Conservation (phyloP, 805 yeast genomes). For the Saccharomycopsis malanga region DNA sequence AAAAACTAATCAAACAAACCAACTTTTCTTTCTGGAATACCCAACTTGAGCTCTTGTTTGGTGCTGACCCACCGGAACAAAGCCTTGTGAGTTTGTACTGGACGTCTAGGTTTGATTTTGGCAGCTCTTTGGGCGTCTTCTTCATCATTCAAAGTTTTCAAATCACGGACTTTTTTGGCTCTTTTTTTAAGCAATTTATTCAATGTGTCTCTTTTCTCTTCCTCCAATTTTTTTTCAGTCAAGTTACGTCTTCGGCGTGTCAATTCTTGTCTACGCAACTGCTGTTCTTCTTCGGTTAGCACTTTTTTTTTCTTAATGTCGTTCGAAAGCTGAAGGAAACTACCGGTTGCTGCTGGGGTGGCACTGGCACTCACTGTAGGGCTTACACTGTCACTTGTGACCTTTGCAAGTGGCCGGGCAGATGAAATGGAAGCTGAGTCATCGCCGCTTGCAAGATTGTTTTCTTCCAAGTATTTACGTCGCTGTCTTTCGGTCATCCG, state of each 20-base stretch:
- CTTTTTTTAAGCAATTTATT: conserved; percentile 79
- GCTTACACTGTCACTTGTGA: too few relatives aligned
- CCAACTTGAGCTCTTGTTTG: conserved; percentile 16
- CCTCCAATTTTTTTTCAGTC: conserved; percentile 75
- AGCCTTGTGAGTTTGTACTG: conserved; percentile 39
- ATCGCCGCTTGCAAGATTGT: conserved; percentile 1
- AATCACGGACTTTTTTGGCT: conserved; percentile 60
- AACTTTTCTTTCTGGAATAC: conserved; percentile 16
- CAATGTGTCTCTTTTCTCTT: conserved; percentile 86
- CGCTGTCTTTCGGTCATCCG: conserved; percentile 54
- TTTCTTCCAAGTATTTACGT: conserved; percentile 34
- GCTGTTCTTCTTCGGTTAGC: conserved; percentile 78
- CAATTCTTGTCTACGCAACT: conserved; percentile 74
- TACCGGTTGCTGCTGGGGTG: background rate
- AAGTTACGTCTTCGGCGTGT: conserved; percentile 85
- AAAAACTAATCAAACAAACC: conserved; percentile 3
- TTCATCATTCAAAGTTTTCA: conserved; percentile 26
- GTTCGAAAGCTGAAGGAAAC: conserved; percentile 31
- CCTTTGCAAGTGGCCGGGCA: too few relatives aligned
- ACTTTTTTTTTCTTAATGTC: conserved; percentile 43
- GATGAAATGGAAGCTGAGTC: conserved; percentile 8
- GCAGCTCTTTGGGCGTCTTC: conserved; percentile 23
- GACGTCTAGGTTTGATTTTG: conserved; percentile 32
- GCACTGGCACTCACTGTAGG: background rate
- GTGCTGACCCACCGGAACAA: conserved; percentile 36